These are phyloP conservation scores for Penicillium antarcticum DNA, from an alignment of 495 filamentous ascomycete species.

Conservation along the genomic window DNA sequence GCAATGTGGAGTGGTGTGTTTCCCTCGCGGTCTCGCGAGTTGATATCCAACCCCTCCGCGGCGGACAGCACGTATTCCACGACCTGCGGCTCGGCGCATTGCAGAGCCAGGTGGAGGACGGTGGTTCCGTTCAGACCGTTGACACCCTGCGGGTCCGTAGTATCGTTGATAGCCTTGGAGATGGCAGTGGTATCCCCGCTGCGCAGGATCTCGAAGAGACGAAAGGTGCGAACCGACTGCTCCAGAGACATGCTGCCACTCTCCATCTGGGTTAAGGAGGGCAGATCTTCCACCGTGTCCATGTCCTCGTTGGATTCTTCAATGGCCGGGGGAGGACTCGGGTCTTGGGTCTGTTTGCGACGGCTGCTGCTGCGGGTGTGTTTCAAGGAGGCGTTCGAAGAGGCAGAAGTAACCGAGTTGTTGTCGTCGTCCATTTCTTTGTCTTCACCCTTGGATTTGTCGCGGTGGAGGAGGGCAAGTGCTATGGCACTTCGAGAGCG, in stretches of 20 bases:
- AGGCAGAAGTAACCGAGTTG: conserved; percentile 26
- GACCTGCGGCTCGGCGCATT: conserved; percentile 91
- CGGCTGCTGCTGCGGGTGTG: conserved; percentile 30
- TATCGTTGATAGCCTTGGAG: conserved; percentile 78
- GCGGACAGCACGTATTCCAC: conserved; percentile 91
- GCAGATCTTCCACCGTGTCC: conserved; percentile 31
- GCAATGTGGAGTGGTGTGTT: conserved; percentile 93
- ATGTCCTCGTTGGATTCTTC: conserved; percentile 26
- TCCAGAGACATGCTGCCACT: conserved; percentile 63
- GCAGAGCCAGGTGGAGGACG: conserved; percentile 90
- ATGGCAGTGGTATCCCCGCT: conserved; percentile 90
- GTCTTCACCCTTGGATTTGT: conserved; percentile 41
- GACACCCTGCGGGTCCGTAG: conserved; percentile 43
- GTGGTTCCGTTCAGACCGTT: conserved; percentile 71
- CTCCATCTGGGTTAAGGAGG: conserved; percentile 29
- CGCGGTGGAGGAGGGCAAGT: conserved; percentile 50
- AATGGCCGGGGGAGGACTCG: conserved; percentile 19
- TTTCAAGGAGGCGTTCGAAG: conserved; percentile 25
- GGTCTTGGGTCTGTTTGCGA: conserved; percentile 22
- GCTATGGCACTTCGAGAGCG: conserved; percentile 53
- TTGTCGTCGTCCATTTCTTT: conserved; percentile 29
- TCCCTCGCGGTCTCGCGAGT: conserved; percentile 85
- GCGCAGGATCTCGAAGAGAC: conserved; percentile 86
- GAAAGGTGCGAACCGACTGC: conserved; percentile 89
- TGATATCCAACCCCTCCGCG: conserved; percentile 68